Evolutionary conservation across 78 protist species (phyloP).

Genomic region (Planoprotostelium fungivorum): DNA sequence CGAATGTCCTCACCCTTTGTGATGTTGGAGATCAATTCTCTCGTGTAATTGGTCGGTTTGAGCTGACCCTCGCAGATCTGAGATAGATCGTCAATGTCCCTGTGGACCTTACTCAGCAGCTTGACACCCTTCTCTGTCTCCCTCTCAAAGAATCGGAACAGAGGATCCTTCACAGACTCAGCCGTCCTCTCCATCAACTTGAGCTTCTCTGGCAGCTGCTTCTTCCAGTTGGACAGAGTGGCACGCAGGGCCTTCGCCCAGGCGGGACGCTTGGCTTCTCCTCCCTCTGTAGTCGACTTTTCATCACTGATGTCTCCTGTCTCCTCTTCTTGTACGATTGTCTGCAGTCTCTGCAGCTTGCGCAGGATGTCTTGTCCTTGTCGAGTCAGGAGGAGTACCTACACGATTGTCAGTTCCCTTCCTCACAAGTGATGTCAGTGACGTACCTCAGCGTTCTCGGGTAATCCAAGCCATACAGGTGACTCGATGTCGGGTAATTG

Average conservation of each 20-base stretch:
- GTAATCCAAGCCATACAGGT: slow-evolving; percentile 90
- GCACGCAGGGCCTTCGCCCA: neutral
- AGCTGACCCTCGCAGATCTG: slow-evolving; percentile 36
- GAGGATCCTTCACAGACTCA: slow-evolving; percentile 67
- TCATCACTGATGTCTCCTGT: slow-evolving; percentile 10
- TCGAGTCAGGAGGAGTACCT: neutral
- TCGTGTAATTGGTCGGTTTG: slow-evolving; percentile 71
- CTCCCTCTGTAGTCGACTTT: slow-evolving; percentile 28
- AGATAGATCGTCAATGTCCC: slow-evolving; percentile 39
- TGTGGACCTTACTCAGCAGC: slow-evolving; percentile 58
- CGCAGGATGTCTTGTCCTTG: neutral
- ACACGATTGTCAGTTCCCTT: too few species aligned
- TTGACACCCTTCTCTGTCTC: slow-evolving; percentile 66
- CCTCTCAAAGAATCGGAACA: slow-evolving; percentile 77
- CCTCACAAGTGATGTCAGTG: too few species aligned
- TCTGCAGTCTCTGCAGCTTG: neutral
- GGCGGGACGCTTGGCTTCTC: slow-evolving; percentile 4
- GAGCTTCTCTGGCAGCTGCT: slow-evolving; percentile 36
- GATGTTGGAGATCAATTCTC: slow-evolving; percentile 40
- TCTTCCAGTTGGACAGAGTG: slow-evolving; percentile 25
- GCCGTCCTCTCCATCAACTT: slow-evolving; percentile 53
- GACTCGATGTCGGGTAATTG: slow-evolving; percentile 61
- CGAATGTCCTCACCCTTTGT: slow-evolving; percentile 25
- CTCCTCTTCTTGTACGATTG: neutral
- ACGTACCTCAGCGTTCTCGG: slow-evolving; percentile 72